These are phyloP conservation scores for Straminergon stramineum DNA, from an alignment of 225 moss, liverwort and hornwort genomes.

Conservation along the genomic window DNA sequence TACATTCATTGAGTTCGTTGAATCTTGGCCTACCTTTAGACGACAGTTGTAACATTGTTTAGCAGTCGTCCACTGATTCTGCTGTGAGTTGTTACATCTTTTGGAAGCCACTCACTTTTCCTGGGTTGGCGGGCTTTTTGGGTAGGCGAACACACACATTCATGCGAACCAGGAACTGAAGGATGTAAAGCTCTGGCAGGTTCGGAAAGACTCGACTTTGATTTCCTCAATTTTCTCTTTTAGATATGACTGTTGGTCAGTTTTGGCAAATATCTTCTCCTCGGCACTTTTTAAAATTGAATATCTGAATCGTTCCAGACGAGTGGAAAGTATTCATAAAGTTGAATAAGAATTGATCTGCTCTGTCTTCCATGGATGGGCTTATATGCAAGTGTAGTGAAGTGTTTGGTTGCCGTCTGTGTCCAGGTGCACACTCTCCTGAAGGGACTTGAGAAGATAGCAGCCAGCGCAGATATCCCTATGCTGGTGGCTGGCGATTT, in stretches of 20 bases:
- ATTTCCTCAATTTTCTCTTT: not conserved
- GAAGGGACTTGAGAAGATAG: conserved; percentile 95
- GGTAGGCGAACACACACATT: conserved; percentile 77
- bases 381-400: not conserved
- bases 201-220: not conserved
- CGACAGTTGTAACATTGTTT: not conserved
- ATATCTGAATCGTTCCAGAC: not conserved
- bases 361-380: not conserved
- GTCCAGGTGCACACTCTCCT: conserved; percentile 83
- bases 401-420: not conserved
- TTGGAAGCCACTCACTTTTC: not conserved
- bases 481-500: conserved; percentile 99
- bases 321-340: not conserved
- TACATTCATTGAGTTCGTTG: not conserved
- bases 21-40: not conserved
- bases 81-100: not conserved
- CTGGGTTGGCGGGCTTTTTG: not conserved
- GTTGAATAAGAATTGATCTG: not conserved
- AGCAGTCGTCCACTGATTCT: not conserved
- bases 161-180: conserved; percentile 86
- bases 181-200: conserved; percentile 97
- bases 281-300: not conserved
- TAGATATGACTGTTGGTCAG: not conserved
- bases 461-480: conserved; percentile 95
- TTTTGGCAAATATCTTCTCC: not conserved